Conservation (phyloP, 2,329 filamentous ascomycete species). For the Colletotrichum zoysiae region DNA sequence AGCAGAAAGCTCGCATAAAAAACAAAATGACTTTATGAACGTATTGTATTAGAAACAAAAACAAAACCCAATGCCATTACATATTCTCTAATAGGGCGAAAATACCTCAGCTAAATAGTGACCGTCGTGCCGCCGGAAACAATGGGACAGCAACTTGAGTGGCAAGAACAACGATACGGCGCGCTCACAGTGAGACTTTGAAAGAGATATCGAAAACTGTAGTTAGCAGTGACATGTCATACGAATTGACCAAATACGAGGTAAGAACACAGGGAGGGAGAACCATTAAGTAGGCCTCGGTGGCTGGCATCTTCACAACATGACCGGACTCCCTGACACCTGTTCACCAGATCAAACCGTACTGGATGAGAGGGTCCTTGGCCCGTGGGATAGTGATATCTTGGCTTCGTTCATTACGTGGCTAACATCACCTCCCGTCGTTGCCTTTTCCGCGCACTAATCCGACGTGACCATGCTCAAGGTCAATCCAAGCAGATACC, state of each 20-base stretch:
- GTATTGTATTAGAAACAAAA: too few relatives aligned
- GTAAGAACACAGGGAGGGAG: neutral
- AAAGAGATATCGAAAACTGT: neutral
- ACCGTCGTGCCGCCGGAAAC: neutral
- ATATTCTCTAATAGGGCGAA: too few relatives aligned
- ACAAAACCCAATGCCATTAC: too few relatives aligned
- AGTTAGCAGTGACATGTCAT: neutral
- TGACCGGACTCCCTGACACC: neutral
- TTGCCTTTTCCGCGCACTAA: conserved; percentile 27
- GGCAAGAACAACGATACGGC: neutral
- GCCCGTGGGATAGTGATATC: neutral
- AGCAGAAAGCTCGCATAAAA: too few relatives aligned
- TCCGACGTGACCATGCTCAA: conserved; percentile 25
- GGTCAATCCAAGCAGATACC: conserved; percentile 17
- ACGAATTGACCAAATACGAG: neutral
- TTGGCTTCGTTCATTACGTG: conserved; percentile 19
- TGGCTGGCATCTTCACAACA: too few relatives aligned
- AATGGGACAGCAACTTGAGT: neutral
- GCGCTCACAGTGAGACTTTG: conserved; percentile 30
- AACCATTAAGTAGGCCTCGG: neutral
- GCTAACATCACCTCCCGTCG: neutral
- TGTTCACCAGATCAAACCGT: neutral
- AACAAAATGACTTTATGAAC: too few relatives aligned
- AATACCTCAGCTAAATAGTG: too few relatives aligned
- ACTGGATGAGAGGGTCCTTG: neutral